Conservation (phyloP, 2,329 filamentous ascomycete species). For the Ophiostoma novo-ulmi region DNA sequence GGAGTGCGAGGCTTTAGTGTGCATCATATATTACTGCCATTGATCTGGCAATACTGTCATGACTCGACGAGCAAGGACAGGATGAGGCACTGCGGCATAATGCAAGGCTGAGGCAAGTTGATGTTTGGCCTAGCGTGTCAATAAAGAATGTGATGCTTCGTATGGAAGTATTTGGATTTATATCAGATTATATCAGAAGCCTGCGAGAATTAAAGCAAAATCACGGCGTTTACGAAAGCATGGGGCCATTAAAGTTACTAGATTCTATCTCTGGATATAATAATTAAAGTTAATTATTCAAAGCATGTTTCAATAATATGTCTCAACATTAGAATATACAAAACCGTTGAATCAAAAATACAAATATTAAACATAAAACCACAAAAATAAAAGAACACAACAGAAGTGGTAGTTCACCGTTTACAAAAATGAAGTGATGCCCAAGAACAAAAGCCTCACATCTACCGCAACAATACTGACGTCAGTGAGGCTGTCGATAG, state of each 20-base stretch:
- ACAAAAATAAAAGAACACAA: background rate
- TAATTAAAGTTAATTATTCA: no score
- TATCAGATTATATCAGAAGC: no score
- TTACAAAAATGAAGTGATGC: background rate
- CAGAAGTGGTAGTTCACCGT: background rate
- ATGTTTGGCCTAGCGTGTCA: background rate
- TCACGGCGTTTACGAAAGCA: no score
- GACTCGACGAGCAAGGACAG: background rate
- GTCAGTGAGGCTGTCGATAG: slow-evolving; percentile 10
- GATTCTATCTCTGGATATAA: no score
- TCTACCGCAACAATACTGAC: background rate
- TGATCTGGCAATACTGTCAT: background rate
- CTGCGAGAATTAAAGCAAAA: no score
- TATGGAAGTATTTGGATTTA: no score
- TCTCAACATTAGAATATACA: no score
- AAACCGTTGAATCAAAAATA: no score
- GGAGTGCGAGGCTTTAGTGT: background rate
- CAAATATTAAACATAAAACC: background rate
- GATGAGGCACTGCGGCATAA: background rate
- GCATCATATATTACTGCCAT: no score
- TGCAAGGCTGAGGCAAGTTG: background rate
- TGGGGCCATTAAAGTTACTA: no score
- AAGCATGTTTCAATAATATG: no score
- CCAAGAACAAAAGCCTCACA: background rate
- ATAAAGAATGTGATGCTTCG: no score